Percentiles rank a stretch among this genome's conserved stretches.
Conservation (phyloP, 805 yeast genomes). For the Monosporozyma servazzii region DNA sequence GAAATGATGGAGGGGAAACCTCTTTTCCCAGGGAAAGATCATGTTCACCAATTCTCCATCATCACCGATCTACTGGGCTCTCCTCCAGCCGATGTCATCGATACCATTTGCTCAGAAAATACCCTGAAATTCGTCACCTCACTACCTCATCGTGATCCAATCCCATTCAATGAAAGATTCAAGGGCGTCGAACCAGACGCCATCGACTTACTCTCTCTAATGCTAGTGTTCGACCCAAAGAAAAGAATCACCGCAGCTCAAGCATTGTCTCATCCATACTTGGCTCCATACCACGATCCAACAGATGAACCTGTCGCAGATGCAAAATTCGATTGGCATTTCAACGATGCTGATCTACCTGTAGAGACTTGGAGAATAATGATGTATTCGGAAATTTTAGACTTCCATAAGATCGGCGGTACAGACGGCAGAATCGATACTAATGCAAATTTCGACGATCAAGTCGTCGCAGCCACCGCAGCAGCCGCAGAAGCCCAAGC, state of each 20-base stretch:
- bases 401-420: constrained; percentile 83
- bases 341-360: constrained; percentile 84
- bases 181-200: constrained; percentile 75
- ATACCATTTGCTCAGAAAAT: constrained; percentile 92
- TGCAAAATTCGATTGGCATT: constrained; percentile 87
- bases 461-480: constrained; percentile 31
- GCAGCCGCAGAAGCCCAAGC: constrained; percentile 31
- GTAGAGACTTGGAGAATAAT: constrained; percentile 96
- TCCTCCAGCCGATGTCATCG: constrained; percentile 93
- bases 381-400: constrained; percentile 97
- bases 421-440: constrained; percentile 29
- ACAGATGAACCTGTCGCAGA: constrained; percentile 94
- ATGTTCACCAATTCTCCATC: constrained; percentile 94
- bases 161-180: constrained; percentile 64
- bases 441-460: constrained; percentile 29
- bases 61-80: constrained; percentile 94
- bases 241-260: constrained; percentile 89
- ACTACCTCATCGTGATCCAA: constrained; percentile 86
- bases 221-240: constrained; percentile 92
- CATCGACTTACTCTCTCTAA: constrained; percentile 74
- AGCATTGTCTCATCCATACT: constrained; percentile 81
- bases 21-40: constrained; percentile 95
- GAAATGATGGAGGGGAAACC: constrained; percentile 98
- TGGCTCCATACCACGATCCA: constrained; percentile 95
- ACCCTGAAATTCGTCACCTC: constrained; percentile 90